Conservation (phyloP, 2,329 filamentous ascomycete species). For the Claviceps arundinis region DNA sequence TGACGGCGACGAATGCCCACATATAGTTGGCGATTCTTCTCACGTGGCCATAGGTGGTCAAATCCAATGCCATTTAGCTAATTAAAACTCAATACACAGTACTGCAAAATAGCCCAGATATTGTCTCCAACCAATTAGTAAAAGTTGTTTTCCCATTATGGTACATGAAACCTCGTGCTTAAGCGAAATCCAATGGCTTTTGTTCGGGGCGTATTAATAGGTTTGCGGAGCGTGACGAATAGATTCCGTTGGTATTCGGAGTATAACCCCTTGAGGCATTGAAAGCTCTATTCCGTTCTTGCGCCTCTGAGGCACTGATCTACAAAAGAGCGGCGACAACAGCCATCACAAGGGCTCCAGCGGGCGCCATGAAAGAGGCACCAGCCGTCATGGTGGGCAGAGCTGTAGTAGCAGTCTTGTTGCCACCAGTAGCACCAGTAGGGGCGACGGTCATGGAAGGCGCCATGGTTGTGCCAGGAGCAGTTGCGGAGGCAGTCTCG, state of each 20-base stretch:
- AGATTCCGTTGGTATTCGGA: neutral
- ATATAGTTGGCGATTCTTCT: neutral
- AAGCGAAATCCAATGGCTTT: neutral
- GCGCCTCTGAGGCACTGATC: neutral
- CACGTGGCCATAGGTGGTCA: neutral
- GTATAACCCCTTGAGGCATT: neutral
- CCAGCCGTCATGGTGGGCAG: slow-evolving; percentile 8
- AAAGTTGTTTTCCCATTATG: neutral
- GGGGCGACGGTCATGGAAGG: slow-evolving; percentile 2
- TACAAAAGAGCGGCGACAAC: slow-evolving; percentile 7
- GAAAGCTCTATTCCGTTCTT: neutral
- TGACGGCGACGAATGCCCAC: no score
- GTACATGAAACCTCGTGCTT: neutral
- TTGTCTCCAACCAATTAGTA: neutral
- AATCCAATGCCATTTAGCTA: slow-evolving; percentile 1
- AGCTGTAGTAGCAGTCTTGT: neutral
- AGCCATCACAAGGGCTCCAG: slow-evolving; percentile 9
- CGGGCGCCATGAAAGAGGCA: slow-evolving; percentile 8
- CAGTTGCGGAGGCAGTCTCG: neutral
- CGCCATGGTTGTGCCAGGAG: slow-evolving; percentile 1
- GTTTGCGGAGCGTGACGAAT: neutral
- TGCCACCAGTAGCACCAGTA: slow-evolving; percentile 1
- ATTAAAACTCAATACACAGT: neutral
- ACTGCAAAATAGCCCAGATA: neutral
- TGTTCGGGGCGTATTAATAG: neutral